Base-by-base conservation (phyloP, 345 rosid genomes). In the Camelina sativa region DNA sequence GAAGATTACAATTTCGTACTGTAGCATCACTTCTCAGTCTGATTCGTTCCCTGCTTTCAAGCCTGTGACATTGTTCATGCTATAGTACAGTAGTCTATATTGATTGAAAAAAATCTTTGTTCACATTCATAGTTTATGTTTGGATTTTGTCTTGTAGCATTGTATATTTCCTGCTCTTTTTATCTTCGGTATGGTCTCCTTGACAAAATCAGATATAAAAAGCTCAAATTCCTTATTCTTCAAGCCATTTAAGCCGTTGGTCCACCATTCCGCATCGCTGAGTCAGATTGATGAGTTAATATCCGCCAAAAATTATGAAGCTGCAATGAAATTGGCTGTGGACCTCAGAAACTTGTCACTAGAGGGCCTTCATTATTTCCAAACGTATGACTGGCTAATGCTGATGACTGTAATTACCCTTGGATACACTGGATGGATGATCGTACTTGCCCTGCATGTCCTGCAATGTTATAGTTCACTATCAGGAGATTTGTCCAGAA, bases 321-420 rank as follows among this genome's bases (percentile, higher is more conserved):
- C 84, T 63, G 98, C 96, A 46, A 81, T 85, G 94, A 85, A 75
- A 81, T 82, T 75, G 62, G 81, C 89, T 17, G 82, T 88, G 79
- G 85, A 85, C 74, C 91, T 93, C 37, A 93, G 94, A 87, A 81
- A 85, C 82, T 82, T 87, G 87, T 90, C 98, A 13, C 84, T 93
- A 47, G 82, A 91, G 52, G 98, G 98, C 34, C 89, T 93, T 69
- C 96, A 91, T 60, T 93, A 91, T 85, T 93, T 88, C 81, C 98
- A 93, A 77, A 93, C 98, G 7, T 93, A 93, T 71, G 98, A 93
- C 73, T 93, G 96, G 97, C 80, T 91, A 76, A 88, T 88, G 97
- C 84, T 93, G 85, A 93, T 93, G 97, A 84, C 91, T 58, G 80
- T 84, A 20, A 82, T 93, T 47, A 89, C 91, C 69, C 90, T 91